A percentile compares a stretch with the other conserved stretches of the same genome.
Evolutionary conservation across 345 rosid species (phyloP).

Genomic region (Populus simonii): DNA sequence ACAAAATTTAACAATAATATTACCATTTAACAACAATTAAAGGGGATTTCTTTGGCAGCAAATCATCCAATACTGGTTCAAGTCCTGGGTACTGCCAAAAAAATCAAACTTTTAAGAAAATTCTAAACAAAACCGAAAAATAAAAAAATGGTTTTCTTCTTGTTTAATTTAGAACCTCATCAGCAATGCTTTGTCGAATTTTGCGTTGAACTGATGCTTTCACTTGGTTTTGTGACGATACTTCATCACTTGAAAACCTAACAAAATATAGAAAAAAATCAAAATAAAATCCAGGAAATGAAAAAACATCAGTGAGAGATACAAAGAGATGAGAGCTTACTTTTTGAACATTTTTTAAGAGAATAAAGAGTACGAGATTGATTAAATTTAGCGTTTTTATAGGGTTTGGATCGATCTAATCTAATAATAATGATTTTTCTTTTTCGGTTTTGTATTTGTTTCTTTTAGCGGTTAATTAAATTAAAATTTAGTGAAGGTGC

Average conservation of each 20-base stretch:
- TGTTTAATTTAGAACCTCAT: constrained; percentile 57
- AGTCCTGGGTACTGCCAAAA: constrained; percentile 82
- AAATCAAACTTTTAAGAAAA: neutral
- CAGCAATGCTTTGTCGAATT: constrained; percentile 93
- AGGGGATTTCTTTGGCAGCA: constrained; percentile 92
- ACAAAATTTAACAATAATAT: neutral
- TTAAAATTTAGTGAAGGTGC: no score
- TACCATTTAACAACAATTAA: constrained; percentile 88
- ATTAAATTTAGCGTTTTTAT: neutral
- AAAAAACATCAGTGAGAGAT: neutral
- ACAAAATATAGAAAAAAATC: neutral
- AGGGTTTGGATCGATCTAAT: neutral
- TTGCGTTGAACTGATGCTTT: constrained; percentile 96
- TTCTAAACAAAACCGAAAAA: neutral
- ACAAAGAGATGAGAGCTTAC: neutral
- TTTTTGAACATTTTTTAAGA: constrained; percentile 22
- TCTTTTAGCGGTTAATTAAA: neutral
- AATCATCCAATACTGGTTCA: constrained; percentile 88
- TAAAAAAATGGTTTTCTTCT: constrained; percentile 1
- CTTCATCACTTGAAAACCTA: constrained; percentile 89
- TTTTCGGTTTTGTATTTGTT: neutral
- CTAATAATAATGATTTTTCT: neutral
- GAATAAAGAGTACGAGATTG: neutral
- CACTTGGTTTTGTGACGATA: constrained; percentile 95
- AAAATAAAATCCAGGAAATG: neutral